A percentile compares a stretch with the other conserved stretches of the same genome.
Evolutionary conservation across 2,329 filamentous ascomycete genomes (phyloP).

Genomic region (Colletotrichum navitas): DNA sequence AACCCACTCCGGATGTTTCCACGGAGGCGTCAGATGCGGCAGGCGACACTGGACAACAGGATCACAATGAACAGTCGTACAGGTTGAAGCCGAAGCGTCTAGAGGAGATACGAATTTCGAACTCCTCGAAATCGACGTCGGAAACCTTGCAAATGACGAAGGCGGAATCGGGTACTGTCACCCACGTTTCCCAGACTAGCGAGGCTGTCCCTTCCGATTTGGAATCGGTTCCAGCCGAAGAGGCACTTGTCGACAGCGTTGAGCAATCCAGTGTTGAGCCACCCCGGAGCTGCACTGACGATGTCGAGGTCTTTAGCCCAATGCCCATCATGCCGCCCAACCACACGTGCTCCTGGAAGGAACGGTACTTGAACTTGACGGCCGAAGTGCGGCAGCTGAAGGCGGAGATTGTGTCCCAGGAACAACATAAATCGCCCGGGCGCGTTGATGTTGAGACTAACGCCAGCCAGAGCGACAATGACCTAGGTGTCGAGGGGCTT

Average conservation of each 20-base stretch:
- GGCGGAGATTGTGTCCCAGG: slow-evolving; percentile 51
- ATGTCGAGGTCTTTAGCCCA: slow-evolving; percentile 50
- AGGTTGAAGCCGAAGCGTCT: neutral
- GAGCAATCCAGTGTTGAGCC: neutral
- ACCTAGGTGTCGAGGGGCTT: slow-evolving; percentile 61
- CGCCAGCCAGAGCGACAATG: slow-evolving; percentile 46
- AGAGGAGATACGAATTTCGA: slow-evolving; percentile 3
- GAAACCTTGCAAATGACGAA: neutral
- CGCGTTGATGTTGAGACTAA: slow-evolving; percentile 44
- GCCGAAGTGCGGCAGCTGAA: slow-evolving; percentile 58
- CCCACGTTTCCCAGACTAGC: neutral
- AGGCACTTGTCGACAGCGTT: neutral
- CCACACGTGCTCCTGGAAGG: slow-evolving; percentile 59
- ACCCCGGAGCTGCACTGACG: neutral
- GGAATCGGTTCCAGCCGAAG: neutral
- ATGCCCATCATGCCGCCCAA: slow-evolving; percentile 53
- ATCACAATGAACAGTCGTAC: neutral
- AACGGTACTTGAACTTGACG: slow-evolving; percentile 56
- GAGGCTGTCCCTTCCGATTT: neutral
- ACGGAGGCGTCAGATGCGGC: neutral
- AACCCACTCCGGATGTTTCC: neutral
- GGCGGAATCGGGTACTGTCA: slow-evolving; percentile 8
- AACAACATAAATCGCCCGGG: slow-evolving; percentile 33
- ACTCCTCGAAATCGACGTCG: slow-evolving; percentile 16
- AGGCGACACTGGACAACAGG: neutral